A percentile compares a stretch with the other conserved stretches of the same genome.
phyloP scores from a whole-genome alignment of 768 basidiomycete species.

The Mycena indigotica region DNA sequence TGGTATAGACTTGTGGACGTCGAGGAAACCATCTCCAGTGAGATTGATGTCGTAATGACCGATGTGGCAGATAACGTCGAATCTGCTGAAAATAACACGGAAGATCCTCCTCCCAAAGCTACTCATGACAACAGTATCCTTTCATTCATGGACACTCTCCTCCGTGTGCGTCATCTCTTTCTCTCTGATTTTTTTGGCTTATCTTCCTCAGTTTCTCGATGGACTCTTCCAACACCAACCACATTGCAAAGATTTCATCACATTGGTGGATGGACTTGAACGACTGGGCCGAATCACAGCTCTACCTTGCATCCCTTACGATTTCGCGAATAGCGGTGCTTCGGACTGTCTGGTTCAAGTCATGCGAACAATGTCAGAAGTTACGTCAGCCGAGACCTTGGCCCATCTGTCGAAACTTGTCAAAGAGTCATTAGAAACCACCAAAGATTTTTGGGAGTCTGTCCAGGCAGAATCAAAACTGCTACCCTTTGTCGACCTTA shows the following conservation, averaged over 20 bases:
- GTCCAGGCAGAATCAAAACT: conserved; percentile 61
- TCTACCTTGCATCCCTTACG: conserved; percentile 85
- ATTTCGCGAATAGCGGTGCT: conserved; percentile 81
- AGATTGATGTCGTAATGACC: conserved; percentile 36
- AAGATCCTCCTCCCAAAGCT: conserved; percentile 43
- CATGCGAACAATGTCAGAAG: conserved; percentile 86
- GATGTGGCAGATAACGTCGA: conserved; percentile 22
- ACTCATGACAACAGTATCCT: conserved; percentile 74
- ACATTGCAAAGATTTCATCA: conserved; percentile 89
- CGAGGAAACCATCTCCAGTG: conserved; percentile 21
- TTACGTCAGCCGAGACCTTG: conserved; percentile 76
- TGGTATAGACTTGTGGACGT: conserved; percentile 64
- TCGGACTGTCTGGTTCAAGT: conserved; percentile 89
- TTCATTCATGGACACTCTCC: conserved; percentile 76
- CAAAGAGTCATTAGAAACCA: conserved; percentile 66
- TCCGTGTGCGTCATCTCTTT: conserved; percentile 56
- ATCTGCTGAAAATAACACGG: conserved; percentile 26
- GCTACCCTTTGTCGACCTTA: conserved; percentile 60
- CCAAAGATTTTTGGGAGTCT: conserved; percentile 69
- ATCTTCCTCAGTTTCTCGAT: conserved; percentile 74
- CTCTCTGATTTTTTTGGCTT: background rate
- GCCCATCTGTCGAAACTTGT: conserved; percentile 71
- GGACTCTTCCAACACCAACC: conserved; percentile 91
- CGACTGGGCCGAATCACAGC: conserved; percentile 76
- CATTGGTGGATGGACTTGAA: conserved; percentile 69